A percentile compares a stretch with the other conserved stretches of the same genome.
phyloP scores from a whole-genome alignment of 495 filamentous ascomycete species.

The Poronia punctata region DNA sequence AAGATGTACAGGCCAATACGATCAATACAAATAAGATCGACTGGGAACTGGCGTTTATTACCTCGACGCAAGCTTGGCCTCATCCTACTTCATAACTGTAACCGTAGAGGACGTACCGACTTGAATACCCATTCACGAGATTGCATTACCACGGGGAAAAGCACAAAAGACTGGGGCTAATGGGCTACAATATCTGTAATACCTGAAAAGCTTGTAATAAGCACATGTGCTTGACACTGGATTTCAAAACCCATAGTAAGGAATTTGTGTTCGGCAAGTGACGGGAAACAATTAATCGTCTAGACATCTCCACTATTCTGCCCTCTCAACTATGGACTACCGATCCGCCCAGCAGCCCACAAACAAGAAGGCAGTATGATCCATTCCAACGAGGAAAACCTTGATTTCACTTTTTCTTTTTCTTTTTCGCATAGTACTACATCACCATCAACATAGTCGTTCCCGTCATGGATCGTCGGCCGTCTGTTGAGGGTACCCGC shows the following conservation, averaged over 20 bases:
- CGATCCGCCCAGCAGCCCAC: constrained; percentile 2
- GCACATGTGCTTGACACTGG: not conserved
- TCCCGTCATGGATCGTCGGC: constrained; percentile 5
- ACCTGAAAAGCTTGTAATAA: constrained; percentile 4
- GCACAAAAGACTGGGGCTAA: not conserved
- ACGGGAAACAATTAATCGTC: constrained; percentile 30
- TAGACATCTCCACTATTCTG: constrained; percentile 24
- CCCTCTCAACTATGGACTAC: constrained; percentile 15
- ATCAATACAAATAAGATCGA: no score
- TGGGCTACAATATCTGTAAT: constrained; percentile 3
- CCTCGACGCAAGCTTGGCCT: no score
- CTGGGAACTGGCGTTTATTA: no score
- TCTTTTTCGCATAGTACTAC: constrained; percentile 29
- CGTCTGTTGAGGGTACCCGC: constrained; percentile 12
- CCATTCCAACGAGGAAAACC: constrained; percentile 29
- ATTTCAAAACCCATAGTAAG: constrained; percentile 6
- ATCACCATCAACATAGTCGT: constrained; percentile 17
- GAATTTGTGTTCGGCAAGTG: constrained; percentile 23
- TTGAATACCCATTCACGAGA: no score
- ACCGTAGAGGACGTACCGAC: no score
- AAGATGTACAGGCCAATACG: no score
- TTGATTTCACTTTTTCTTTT: constrained; percentile 33
- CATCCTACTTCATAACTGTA: no score
- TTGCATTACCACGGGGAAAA: no score
- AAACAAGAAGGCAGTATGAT: constrained; percentile 14